Evolutionary conservation across 768 basidiomycete genomes (phyloP).

Genomic region (Lactifluus hygrophoroides): DNA sequence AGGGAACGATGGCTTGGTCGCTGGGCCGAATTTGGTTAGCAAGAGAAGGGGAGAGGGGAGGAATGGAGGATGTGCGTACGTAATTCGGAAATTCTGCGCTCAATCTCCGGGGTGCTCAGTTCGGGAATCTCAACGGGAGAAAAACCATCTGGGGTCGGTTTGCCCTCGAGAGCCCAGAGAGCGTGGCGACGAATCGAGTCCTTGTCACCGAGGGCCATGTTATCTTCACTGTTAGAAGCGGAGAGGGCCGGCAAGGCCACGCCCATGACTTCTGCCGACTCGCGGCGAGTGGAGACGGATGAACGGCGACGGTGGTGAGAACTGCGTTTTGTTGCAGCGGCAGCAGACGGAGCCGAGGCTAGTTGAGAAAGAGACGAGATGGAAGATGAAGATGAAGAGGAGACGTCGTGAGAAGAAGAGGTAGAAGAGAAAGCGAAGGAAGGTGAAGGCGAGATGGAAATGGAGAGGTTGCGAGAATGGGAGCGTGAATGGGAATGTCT

Average conservation of each 20-base stretch:
- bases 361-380: conserved; percentile 28
- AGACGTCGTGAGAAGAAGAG: conserved; percentile 26
- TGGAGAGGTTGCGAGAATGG: conserved; percentile 61
- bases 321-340: conserved; percentile 42
- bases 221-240: conserved; percentile 52
- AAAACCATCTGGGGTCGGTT: conserved; percentile 53
- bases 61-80: conserved; percentile 38
- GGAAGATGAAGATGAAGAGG: conserved; percentile 25
- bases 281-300: conserved; percentile 81
- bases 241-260: conserved; percentile 62
- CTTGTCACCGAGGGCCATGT: conserved; percentile 59
- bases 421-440: conserved; percentile 39
- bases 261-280: conserved; percentile 90
- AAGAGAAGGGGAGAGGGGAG: neutral
- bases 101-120: conserved; percentile 48
- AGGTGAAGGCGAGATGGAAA: conserved; percentile 26
- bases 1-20: conserved; percentile 52
- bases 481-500: conserved; percentile 52
- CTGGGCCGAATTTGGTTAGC: conserved; percentile 28
- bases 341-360: conserved; percentile 29
- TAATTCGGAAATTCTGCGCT: conserved; percentile 54
- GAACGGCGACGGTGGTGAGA: conserved; percentile 83
- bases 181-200: conserved; percentile 77
- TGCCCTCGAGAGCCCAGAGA: conserved; percentile 82
- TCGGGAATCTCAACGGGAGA: conserved; percentile 82